Percentiles rank a stretch among this genome's conserved stretches.
Conservation (phyloP, 2,329 filamentous ascomycete species). For the Paradendryphiella salina region DNA sequence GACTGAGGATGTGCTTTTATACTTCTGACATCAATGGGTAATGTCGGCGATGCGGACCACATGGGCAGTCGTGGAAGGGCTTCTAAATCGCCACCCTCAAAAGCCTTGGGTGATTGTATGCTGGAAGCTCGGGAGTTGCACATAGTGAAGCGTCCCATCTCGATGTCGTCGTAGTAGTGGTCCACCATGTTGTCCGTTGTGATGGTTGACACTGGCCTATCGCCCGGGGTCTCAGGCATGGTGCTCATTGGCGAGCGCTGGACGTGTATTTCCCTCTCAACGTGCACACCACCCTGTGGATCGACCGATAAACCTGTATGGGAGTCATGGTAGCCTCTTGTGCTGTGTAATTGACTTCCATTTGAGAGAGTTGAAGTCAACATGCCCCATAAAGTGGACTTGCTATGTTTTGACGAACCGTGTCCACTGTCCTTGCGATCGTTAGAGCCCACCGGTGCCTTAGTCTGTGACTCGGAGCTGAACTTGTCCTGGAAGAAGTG, state of each 20-base stretch:
- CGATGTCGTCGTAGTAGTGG: slow-evolving; percentile 31
- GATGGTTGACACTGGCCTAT: neutral
- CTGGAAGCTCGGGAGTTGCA: slow-evolving; percentile 16
- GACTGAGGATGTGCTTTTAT: neutral
- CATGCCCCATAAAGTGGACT: slow-evolving; percentile 10
- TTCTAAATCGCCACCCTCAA: slow-evolving; percentile 14
- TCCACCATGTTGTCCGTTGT: slow-evolving; percentile 1
- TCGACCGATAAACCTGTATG: slow-evolving; percentile 26
- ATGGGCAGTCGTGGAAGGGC: slow-evolving; percentile 27
- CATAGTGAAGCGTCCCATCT: slow-evolving; percentile 27
- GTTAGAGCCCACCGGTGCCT: neutral
- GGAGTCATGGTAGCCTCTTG: slow-evolving; percentile 31
- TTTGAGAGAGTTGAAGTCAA: slow-evolving; percentile 14
- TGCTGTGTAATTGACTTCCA: slow-evolving; percentile 7
- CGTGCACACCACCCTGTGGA: slow-evolving; percentile 25
- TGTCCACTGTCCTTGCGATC: neutral
- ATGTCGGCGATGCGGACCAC: slow-evolving; percentile 1
- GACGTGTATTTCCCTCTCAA: slow-evolving; percentile 22
- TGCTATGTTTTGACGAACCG: neutral
- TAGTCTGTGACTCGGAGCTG: slow-evolving; percentile 11
- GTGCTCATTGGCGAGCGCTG: slow-evolving; percentile 14
- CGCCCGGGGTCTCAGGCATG: neutral
- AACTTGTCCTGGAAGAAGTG: slow-evolving; percentile 34
- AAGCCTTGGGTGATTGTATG: slow-evolving; percentile 4
- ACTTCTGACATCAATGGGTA: neutral